Evolutionary conservation across 768 basidiomycete species (phyloP).

Genomic region (Termitomyces sp.): DNA sequence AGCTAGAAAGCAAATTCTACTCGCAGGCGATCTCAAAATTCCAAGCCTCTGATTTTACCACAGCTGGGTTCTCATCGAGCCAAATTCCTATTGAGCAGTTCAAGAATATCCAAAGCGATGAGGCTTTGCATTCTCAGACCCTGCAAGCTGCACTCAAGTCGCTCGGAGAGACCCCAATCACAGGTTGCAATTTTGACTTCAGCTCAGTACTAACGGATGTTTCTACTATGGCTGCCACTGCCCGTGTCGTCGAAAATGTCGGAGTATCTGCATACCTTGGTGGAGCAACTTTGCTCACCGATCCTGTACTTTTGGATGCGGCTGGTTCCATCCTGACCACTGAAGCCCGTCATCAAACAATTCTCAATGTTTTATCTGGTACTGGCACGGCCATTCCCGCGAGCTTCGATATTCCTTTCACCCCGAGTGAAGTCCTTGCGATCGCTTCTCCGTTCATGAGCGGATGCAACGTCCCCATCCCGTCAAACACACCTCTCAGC

Average conservation of each 20-base stretch:
- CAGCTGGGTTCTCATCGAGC: conserved; percentile 58
- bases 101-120: conserved; percentile 53
- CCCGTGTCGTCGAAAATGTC: conserved; percentile 70
- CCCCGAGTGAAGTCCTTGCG: conserved; percentile 65
- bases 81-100: conserved; percentile 58
- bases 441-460: conserved; percentile 66
- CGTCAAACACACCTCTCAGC: conserved; percentile 53
- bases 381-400: conserved; percentile 54
- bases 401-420: conserved; percentile 71
- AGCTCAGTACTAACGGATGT: conserved; percentile 57
- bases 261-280: conserved; percentile 79
- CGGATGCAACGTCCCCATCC: conserved; percentile 53
- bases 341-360: conserved; percentile 79
- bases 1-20: conserved; percentile 69
- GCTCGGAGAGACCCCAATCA: conserved; percentile 49
- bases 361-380: conserved; percentile 66
- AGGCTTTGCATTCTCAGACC: conserved; percentile 50
- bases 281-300: conserved; percentile 55
- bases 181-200: conserved; percentile 67
- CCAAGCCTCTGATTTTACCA: conserved; percentile 51
- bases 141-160: conserved; percentile 49
- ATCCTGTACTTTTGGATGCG: conserved; percentile 55
- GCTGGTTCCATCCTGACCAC: conserved; percentile 73
- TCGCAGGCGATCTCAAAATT: conserved; percentile 61
- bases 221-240: conserved; percentile 60